Evolutionary conservation across 495 filamentous ascomycete genomes (phyloP).

Genomic region (Neurospora cerealis): DNA sequence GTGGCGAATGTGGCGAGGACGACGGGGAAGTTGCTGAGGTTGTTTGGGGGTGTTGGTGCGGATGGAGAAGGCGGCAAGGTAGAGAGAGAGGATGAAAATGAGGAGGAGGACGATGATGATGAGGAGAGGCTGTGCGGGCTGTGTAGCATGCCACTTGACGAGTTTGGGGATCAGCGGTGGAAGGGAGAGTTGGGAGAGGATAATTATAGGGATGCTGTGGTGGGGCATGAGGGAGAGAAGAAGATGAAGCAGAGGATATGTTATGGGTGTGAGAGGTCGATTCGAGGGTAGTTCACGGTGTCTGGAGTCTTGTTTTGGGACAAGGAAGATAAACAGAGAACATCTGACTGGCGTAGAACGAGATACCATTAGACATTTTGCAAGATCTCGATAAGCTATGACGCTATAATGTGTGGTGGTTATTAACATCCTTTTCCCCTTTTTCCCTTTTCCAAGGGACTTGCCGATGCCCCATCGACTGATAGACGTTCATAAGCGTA

Average conservation of each 20-base stretch:
- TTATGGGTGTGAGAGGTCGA: slow-evolving; percentile 45
- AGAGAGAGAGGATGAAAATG: not conserved
- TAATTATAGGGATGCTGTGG: not conserved
- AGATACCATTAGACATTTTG: not conserved
- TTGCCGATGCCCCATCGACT: not conserved
- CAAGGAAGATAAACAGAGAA: not conserved
- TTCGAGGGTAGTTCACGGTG: slow-evolving; percentile 16
- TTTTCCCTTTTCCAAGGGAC: not conserved
- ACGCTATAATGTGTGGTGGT: not conserved
- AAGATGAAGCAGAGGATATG: slow-evolving; percentile 24
- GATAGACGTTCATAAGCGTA: not conserved
- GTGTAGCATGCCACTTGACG: slow-evolving; percentile 41
- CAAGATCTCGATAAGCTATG: not conserved
- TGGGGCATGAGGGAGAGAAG: slow-evolving; percentile 2
- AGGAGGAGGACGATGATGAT: not conserved
- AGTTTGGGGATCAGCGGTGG: slow-evolving; percentile 37
- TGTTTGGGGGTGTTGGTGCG: not conserved
- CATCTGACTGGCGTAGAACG: not conserved
- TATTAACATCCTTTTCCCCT: not conserved
- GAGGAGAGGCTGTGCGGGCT: slow-evolving; percentile 30
- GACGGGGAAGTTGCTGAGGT: slow-evolving; percentile 57
- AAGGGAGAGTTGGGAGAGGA: slow-evolving; percentile 35
- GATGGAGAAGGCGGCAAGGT: not conserved
- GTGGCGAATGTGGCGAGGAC: slow-evolving; percentile 92
- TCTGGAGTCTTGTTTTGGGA: not conserved